phyloP scores from a whole-genome alignment of 164 flowering plant species.

The Vitis rupestris region DNA sequence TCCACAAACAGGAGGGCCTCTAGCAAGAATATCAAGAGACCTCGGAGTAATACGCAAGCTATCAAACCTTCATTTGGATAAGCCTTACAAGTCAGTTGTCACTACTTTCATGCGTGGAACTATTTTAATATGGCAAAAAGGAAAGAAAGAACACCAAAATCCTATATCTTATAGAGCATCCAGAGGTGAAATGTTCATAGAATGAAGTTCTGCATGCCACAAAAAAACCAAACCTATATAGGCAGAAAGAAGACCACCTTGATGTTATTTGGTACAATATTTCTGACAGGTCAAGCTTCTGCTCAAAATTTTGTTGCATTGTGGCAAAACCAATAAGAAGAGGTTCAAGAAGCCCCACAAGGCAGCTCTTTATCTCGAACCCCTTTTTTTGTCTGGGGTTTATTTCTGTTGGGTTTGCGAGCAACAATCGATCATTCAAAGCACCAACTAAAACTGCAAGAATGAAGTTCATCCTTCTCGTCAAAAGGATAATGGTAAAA shows the following conservation, averaged over 20 bases:
- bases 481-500: slow-evolving; percentile 8
- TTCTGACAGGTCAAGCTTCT: slow-evolving; percentile 93
- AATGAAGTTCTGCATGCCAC: not conserved
- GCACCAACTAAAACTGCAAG: slow-evolving; percentile 89
- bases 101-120: not conserved
- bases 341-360: slow-evolving; percentile 98
- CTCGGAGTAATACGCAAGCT: slow-evolving; percentile 96
- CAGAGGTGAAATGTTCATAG: not conserved
- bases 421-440: slow-evolving; percentile 87
- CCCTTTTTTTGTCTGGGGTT: slow-evolving; percentile 91
- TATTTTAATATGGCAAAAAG: not conserved
- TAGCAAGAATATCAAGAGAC: slow-evolving; percentile 94
- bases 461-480: slow-evolving; percentile 8
- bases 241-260: slow-evolving; percentile 45
- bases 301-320: slow-evolving; percentile 96
- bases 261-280: slow-evolving; percentile 93
- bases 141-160: not conserved
- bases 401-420: slow-evolving; percentile 82
- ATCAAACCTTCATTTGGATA: slow-evolving; percentile 72
- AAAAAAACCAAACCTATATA: not conserved
- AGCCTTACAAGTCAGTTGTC: slow-evolving; percentile 14
- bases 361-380: slow-evolving; percentile 86
- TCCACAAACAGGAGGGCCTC: slow-evolving; percentile 97
- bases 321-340: slow-evolving; percentile 95
- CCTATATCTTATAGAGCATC: not conserved